Evolutionary conservation across 2,329 filamentous ascomycete genomes (phyloP).

Genomic region (Paecilomyces dactylethromorphus): DNA sequence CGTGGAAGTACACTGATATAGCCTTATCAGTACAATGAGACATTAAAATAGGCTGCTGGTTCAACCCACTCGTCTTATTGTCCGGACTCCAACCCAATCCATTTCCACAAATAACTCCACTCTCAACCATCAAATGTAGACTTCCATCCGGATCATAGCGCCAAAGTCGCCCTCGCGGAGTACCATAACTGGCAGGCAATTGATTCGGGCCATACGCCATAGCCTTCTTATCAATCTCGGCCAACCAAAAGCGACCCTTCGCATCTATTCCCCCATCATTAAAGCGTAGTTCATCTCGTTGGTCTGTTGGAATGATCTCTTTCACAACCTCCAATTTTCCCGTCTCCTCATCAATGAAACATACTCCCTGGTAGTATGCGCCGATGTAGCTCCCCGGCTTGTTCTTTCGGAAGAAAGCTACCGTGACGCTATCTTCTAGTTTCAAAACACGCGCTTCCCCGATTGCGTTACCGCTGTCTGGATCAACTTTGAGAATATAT

Average conservation of each 20-base stretch:
- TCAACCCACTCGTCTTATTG: constrained; percentile 24
- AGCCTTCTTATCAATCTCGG: constrained; percentile 30
- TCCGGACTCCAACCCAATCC: constrained; percentile 32
- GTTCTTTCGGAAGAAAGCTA: constrained; percentile 25
- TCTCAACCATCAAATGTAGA: constrained; percentile 25
- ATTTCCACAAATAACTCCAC: constrained; percentile 29
- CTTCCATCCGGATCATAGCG: constrained; percentile 18
- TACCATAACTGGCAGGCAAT: constrained; percentile 21
- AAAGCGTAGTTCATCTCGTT: constrained; percentile 23
- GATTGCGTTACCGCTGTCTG: constrained; percentile 19
- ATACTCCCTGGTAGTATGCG: constrained; percentile 33
- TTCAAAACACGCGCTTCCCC: constrained; percentile 19
- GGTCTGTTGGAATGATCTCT: constrained; percentile 27
- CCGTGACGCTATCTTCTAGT: constrained; percentile 30
- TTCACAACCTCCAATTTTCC: constrained; percentile 28
- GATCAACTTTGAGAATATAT: constrained; percentile 27
- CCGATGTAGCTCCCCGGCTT: constrained; percentile 32
- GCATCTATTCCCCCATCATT: constrained; percentile 32
- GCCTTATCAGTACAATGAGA: neutral
- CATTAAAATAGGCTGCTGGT: neutral
- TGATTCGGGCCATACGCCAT: constrained; percentile 24
- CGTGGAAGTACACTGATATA: constrained; percentile 27
- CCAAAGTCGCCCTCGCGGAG: constrained; percentile 17
- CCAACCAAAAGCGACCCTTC: constrained; percentile 28
- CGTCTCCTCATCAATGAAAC: constrained; percentile 29